Conservation (phyloP, 2,329 filamentous ascomycete genomes). For the Cercospora canescens region DNA sequence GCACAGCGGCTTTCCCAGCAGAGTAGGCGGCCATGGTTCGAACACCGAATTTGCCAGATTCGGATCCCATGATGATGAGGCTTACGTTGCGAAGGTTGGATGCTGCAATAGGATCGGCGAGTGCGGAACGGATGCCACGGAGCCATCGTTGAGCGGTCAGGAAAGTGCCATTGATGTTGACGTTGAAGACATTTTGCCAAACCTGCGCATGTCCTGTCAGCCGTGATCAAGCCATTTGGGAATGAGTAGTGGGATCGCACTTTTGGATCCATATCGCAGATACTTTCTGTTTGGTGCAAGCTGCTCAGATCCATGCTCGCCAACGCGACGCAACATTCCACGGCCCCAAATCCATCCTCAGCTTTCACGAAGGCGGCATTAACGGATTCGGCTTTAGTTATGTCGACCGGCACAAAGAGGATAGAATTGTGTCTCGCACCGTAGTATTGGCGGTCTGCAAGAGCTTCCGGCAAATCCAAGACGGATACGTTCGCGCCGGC, state of each 20-base stretch:
- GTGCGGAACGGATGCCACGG: slow-evolving; percentile 36
- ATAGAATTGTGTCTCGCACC: slow-evolving; percentile 7
- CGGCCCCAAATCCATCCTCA: slow-evolving; percentile 36
- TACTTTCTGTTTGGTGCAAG: slow-evolving; percentile 39
- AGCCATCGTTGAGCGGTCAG: slow-evolving; percentile 47
- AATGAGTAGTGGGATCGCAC: background rate
- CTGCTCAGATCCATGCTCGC: slow-evolving; percentile 48
- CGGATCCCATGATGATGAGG: slow-evolving; percentile 48
- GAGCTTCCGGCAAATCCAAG: slow-evolving; percentile 23
- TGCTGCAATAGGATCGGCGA: slow-evolving; percentile 13
- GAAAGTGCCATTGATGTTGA: slow-evolving; percentile 48
- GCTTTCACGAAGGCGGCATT: slow-evolving; percentile 39
- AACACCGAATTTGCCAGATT: slow-evolving; percentile 48
- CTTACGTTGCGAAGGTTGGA: slow-evolving; percentile 37
- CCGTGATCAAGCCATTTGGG: background rate
- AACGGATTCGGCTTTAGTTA: slow-evolving; percentile 36
- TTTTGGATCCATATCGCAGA: slow-evolving; percentile 43
- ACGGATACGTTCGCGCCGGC: slow-evolving; percentile 45
- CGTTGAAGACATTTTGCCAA: slow-evolving; percentile 43
- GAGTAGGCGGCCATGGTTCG: slow-evolving; percentile 47
- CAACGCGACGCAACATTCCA: slow-evolving; percentile 45
- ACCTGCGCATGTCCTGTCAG: slow-evolving; percentile 22
- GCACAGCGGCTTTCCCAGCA: slow-evolving; percentile 48
- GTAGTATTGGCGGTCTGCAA: slow-evolving; percentile 1
- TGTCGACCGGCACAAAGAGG: slow-evolving; percentile 27